Evolutionary conservation across 1,284 basidiomycete species (phyloP).

Genomic region (Tilletia setariae): DNA sequence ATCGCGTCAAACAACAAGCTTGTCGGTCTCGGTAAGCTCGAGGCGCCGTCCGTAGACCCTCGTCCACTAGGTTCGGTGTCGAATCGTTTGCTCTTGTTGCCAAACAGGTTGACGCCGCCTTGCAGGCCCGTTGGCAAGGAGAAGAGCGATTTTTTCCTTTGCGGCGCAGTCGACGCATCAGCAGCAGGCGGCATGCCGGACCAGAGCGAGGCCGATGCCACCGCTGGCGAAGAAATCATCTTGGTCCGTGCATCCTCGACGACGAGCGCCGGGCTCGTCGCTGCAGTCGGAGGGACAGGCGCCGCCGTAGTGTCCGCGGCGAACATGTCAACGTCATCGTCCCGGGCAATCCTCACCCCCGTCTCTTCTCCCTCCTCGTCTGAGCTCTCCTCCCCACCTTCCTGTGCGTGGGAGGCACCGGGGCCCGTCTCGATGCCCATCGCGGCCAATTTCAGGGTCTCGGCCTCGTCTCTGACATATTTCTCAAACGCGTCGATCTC

Average conservation of each 20-base stretch:
- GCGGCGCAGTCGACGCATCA: not conserved
- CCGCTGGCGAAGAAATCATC: not conserved
- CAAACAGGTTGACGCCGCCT: not conserved
- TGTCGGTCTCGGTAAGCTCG: too few relatives aligned
- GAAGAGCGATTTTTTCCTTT: slow-evolving; percentile 14
- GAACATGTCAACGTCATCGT: slow-evolving; percentile 16
- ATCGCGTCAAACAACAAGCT: not conserved
- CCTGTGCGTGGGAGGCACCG: not conserved
- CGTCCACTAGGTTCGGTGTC: not conserved
- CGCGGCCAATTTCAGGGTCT: not conserved
- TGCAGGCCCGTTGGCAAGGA: not conserved
- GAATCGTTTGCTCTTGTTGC: not conserved
- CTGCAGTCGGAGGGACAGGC: not conserved
- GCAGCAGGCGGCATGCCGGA: not conserved
- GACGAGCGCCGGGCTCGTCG: not conserved
- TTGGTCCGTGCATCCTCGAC: slow-evolving; percentile 10
- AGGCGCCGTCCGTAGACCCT: too few relatives aligned
- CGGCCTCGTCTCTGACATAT: slow-evolving; percentile 1
- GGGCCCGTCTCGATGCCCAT: not conserved
- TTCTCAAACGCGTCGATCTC: slow-evolving; percentile 34
- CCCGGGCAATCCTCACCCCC: not conserved
- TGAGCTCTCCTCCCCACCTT: not conserved
- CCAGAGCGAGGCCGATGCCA: not conserved
- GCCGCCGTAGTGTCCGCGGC: not conserved
- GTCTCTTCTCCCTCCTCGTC: slow-evolving; percentile 2